phyloP scores from a whole-genome alignment of 1,284 basidiomycete species.

The Coniferiporia weirii region DNA sequence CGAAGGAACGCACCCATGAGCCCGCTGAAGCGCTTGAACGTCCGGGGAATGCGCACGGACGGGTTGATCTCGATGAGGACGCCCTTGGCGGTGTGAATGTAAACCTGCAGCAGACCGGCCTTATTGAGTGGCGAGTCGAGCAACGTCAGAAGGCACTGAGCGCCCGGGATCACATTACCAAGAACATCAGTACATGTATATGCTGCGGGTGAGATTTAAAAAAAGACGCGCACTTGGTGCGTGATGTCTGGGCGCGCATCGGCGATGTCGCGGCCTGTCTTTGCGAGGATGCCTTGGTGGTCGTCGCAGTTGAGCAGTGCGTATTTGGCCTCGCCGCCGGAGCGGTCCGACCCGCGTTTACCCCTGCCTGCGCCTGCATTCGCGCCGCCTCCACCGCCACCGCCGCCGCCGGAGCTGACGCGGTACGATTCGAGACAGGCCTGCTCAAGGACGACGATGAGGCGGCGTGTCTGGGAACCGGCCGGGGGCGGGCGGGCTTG shows the following conservation, averaged over 20 bases:
- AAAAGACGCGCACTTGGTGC: slow-evolving; percentile 70
- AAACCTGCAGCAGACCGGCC: slow-evolving; percentile 93
- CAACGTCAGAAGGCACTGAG: slow-evolving; percentile 89
- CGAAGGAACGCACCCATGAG: slow-evolving; percentile 78
- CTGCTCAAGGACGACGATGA: slow-evolving; percentile 85
- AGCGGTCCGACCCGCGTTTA: slow-evolving; percentile 44
- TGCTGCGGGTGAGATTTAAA: not conserved
- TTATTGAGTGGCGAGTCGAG: slow-evolving; percentile 99
- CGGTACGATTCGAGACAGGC: slow-evolving; percentile 96
- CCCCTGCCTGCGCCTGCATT: slow-evolving; percentile 35
- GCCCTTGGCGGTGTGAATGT: slow-evolving; percentile 96
- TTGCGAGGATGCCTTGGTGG: slow-evolving; percentile 97
- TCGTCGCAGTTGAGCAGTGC: slow-evolving; percentile 98
- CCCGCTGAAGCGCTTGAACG: slow-evolving; percentile 98
- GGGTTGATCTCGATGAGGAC: slow-evolving; percentile 99
- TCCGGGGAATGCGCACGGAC: slow-evolving; percentile 93
- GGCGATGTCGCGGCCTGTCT: slow-evolving; percentile 96
- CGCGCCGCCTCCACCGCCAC: slow-evolving; percentile 29
- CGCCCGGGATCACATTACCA: not conserved
- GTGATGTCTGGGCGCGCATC: slow-evolving; percentile 98
- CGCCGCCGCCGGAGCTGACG: slow-evolving; percentile 50
- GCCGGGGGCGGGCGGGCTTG: slow-evolving; percentile 75
- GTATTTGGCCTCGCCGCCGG: slow-evolving; percentile 86
- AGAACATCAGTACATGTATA: too few relatives aligned
- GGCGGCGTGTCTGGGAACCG: slow-evolving; percentile 39